These are phyloP conservation scores for Botryotinia narcissicola DNA, from an alignment of 2,329 filamentous ascomycete genomes.

Conservation along the genomic window DNA sequence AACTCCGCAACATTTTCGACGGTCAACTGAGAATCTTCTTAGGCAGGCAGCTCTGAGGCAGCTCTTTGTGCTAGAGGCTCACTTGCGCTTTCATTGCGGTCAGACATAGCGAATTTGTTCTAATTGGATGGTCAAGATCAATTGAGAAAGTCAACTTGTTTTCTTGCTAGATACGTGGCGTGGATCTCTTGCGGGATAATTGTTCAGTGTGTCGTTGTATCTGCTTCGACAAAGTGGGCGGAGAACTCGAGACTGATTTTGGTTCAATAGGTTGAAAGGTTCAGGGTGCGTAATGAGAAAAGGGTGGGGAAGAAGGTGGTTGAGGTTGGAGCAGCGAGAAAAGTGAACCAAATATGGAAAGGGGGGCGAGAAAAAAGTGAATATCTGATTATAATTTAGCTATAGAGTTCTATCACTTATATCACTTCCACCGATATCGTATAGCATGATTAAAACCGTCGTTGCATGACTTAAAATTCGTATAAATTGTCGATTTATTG, in stretches of 20 bases:
- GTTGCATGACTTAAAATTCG: neutral
- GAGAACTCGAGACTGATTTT: neutral
- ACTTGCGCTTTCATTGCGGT: neutral
- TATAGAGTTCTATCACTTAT: neutral
- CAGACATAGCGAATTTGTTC: neutral
- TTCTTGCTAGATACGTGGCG: too few species aligned
- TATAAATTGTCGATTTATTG: neutral
- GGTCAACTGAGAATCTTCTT: neutral
- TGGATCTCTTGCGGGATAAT: too few species aligned
- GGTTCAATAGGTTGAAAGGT: neutral
- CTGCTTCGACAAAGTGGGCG: too few species aligned
- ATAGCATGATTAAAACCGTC: neutral
- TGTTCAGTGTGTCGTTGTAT: neutral
- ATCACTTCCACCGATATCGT: neutral
- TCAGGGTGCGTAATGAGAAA: too few species aligned
- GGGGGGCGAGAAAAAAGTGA: neutral
- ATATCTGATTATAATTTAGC: neutral
- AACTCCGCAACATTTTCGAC: neutral
- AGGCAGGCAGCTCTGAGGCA: neutral
- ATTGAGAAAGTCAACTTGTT: neutral
- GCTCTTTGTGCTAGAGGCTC: neutral
- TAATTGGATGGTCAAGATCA: neutral
- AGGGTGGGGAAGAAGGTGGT: neutral
- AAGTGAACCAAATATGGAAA: neutral
- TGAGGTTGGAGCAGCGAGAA: neutral